Conservation (phyloP, 257 asterid genomes). For the Solanum appendiculatum region DNA sequence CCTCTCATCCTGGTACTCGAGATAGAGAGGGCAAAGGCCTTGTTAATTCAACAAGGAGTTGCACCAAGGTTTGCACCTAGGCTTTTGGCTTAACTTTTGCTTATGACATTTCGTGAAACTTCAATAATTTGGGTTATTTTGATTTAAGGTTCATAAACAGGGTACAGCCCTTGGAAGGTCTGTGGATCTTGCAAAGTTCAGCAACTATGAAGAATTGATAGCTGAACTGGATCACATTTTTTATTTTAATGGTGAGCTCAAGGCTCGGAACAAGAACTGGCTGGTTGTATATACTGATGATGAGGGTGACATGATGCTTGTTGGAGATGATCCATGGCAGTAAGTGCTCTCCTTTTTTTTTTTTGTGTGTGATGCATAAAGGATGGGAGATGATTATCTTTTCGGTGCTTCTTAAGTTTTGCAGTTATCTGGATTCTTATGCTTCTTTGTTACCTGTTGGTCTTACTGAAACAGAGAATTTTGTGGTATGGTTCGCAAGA, state of each 20-base stretch:
- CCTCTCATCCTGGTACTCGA: background rate
- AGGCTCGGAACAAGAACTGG: constrained; percentile 60
- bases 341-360: constrained; percentile 21
- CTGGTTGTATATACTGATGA: constrained; percentile 78
- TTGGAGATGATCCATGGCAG: constrained; percentile 94
- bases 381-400: background rate
- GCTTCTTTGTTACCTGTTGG: constrained; percentile 1
- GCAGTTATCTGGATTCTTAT: background rate
- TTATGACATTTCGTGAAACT: background rate
- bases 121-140: background rate
- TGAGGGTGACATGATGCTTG: constrained; percentile 83
- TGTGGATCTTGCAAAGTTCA: constrained; percentile 59
- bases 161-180: constrained; percentile 81
- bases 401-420: background rate
- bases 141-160: constrained; percentile 67
- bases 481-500: constrained; percentile 70
- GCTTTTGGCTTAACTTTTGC: background rate
- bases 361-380: background rate
- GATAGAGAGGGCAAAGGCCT: constrained; percentile 54
- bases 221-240: constrained; percentile 67
- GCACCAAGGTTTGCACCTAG: constrained; percentile 71
- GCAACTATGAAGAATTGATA: constrained; percentile 55
- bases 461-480: constrained; percentile 43
- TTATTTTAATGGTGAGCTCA: constrained; percentile 58
- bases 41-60: constrained; percentile 68